Base-by-base conservation (phyloP, 768 basidiomycete genomes). In the Boletus subparvulus region DNA sequence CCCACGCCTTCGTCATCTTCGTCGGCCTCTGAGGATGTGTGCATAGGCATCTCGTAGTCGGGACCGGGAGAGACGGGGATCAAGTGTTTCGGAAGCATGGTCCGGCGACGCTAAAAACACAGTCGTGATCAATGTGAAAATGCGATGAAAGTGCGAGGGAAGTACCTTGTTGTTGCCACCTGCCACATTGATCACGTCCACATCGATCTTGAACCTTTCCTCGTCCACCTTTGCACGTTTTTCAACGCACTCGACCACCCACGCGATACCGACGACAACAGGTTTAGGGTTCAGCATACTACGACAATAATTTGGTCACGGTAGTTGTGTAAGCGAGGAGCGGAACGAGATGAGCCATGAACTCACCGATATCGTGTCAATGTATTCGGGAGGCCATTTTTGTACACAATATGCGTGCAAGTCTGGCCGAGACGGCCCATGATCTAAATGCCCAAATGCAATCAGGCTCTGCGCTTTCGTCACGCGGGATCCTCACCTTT, bases 201-300 rank as follows among this genome's bases (percentile, higher is more conserved):
- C 72, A 64, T 90, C 84, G 50, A 93, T 79, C 33, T 85, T 72
- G 66, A 84, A 90, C 43, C 74, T 78, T 4, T 75, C 69, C 67
- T 92, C 92, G 24, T 87, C 89, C 4, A 88, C 82, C 44, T 73
- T 80, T 39, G 70, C 70, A 44, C 80, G 78, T 59, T 85, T 82
- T 63, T 94, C 92, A 2, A 81, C 87, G 61, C 92, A 95, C 65
- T 91, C 86, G 3, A 94, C 89, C 6, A 95, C 88, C 93, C 93
- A 94, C 17, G 84, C 87, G 61, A 94, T 90, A 9, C 91, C 89
- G 16, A 96, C 88, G 16, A 92, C 85, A 26, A 75, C 61, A 0
- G 93, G 93, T 65, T 86, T 80, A 65, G 69, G 89, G 40, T 91
- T 75, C 24, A 90, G 73, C 47, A 84, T 66, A 50, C 88, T 90